Base-by-base conservation (phyloP, 1,139 yeast genomes). In the Diutina rugosa region DNA sequence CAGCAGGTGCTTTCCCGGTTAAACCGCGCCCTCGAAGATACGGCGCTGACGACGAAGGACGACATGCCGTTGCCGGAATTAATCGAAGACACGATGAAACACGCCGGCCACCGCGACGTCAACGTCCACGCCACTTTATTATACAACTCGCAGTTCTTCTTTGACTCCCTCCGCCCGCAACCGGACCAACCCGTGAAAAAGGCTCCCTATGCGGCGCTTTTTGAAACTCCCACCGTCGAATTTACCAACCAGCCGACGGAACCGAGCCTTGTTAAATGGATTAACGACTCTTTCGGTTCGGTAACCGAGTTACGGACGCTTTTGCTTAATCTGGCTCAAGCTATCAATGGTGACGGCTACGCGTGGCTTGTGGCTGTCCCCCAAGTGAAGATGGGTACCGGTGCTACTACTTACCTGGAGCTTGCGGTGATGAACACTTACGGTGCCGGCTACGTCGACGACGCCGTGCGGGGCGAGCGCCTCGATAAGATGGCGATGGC, bases 311-410 rank as follows among this genome's bases (percentile, higher is more conserved):
- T 87, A 67, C 78, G 84, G 63, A 80, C 85, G 4, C 71, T 85
- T 57, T 67, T 87, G 55, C 65, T 85, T 58, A 79, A 83, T 61
- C 81, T 90, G 1, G 85, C 86, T 18, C 67, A 71, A 55, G 79
- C 84, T 14, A 81, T 85, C 58, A 81, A 83, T 59, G 93, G 95
- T 56, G 90, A 87, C 65, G 95, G 95, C 1, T 77, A 72, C 63
- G 81, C 87, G 2, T 87, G 93, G 93, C 67, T 84, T 41, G 82
- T 84, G n/a, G 87, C 87, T 1, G 81, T 81, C 63, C 76, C 81
- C 55, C 69, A 70, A 52, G 66, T 70, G 60, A 64, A 73, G 38
- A 73, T n/a, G 72, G 58, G 62, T 63, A 54, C 58, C 65, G 44
- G 62, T 67, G 70, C 65, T 47, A 66, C 69, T 4, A 69, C 63